These are phyloP conservation scores for Saprolegnia diclina DNA, from an alignment of 352 stramenopile species.

Conservation along the genomic window DNA sequence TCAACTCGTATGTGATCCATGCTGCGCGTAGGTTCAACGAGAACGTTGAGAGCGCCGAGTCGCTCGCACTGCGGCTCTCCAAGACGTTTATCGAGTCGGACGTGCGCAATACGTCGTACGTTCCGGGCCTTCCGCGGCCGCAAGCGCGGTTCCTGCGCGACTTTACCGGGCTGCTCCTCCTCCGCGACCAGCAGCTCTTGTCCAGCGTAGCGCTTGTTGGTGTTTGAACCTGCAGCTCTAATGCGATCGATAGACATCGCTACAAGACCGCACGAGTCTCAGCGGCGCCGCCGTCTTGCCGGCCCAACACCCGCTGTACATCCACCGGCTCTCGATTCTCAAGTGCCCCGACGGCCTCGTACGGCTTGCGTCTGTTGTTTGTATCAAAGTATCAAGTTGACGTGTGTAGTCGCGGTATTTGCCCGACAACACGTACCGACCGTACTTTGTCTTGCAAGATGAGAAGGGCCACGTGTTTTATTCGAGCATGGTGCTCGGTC, in stretches of 20 bases:
- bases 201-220: conserved; percentile 30
- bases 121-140: conserved; percentile 55
- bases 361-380: not conserved
- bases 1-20: not conserved
- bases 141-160: conserved; percentile 75
- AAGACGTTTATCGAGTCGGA: conserved; percentile 25
- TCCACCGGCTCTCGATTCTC: conserved; percentile 68
- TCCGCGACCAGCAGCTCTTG: conserved; percentile 59
- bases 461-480: conserved; percentile 74
- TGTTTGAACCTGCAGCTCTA: not conserved
- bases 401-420: conserved; percentile 15
- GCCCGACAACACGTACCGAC: conserved; percentile 42
- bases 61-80: conserved; percentile 19
- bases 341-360: conserved; percentile 30
- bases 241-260: conserved; percentile 32
- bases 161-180: conserved; percentile 68
- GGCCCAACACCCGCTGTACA: conserved; percentile 61
- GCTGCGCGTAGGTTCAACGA: conserved; percentile 1
- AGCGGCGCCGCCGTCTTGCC: conserved; percentile 69
- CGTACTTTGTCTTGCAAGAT: conserved; percentile 83
- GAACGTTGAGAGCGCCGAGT: conserved; percentile 17
- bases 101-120: conserved; percentile 62
- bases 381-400: not conserved
- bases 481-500: conserved; percentile 79
- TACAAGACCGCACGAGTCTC: conserved; percentile 73